A percentile compares a stretch with the other conserved stretches of the same genome.
Evolutionary conservation across 441 rosid genomes (phyloP).

Genomic region (Lepidium campestre): DNA sequence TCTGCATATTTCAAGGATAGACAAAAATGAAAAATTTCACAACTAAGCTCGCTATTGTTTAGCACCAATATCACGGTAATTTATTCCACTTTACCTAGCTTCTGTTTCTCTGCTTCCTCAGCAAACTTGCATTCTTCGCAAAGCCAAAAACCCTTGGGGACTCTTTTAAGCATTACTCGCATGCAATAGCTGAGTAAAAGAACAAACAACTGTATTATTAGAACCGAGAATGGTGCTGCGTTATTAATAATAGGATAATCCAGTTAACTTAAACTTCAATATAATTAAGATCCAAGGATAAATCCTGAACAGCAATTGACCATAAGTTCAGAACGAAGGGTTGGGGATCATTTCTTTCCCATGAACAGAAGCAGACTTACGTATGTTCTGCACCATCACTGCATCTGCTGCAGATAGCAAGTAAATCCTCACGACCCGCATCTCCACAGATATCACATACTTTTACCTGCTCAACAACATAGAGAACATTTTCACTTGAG

Average conservation of each 20-base stretch:
- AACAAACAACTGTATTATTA: constrained; percentile 5
- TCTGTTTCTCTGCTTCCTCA: constrained; percentile 55
- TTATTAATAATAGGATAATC: constrained; percentile 7
- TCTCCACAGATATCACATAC: constrained; percentile 99
- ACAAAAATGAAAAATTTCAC: not conserved
- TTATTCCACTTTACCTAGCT: constrained; percentile 46
- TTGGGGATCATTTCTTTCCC: not conserved
- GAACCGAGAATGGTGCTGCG: not conserved
- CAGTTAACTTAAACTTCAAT: not conserved
- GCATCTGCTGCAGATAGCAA: constrained; percentile 93
- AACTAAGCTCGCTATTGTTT: constrained; percentile 5
- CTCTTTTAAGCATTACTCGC: constrained; percentile 75
- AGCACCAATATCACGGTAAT: constrained; percentile 12
- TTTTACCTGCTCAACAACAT: constrained; percentile 69
- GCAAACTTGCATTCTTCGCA: constrained; percentile 91
- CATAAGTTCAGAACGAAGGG: not conserved
- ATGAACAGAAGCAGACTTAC: constrained; percentile 42
- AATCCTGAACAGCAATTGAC: not conserved
- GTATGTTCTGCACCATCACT: constrained; percentile 99
- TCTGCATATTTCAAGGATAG: constrained; percentile 39
- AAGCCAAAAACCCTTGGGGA: constrained; percentile 91
- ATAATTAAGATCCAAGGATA: constrained; percentile 3
- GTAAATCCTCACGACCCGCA: constrained; percentile 95
- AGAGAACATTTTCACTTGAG: constrained; percentile 17
- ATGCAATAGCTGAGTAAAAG: constrained; percentile 80